Conservation (phyloP, 768 basidiomycete species). For the Kwoniella shandongensis region DNA sequence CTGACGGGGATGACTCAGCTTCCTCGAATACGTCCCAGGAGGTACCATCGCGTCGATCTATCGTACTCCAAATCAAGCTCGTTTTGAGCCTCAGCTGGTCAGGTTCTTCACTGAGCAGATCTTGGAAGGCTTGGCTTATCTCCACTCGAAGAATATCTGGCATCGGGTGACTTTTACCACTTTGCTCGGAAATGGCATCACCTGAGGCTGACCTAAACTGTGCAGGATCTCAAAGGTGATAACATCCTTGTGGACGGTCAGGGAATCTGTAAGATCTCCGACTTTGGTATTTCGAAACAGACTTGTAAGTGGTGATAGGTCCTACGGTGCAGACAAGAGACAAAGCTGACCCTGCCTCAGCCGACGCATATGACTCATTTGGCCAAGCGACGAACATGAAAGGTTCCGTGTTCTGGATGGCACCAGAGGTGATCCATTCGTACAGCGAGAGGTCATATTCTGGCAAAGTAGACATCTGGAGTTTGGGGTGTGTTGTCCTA, state of each 20-base stretch:
- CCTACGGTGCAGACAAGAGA: too few species aligned
- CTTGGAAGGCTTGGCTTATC: constrained; percentile 82
- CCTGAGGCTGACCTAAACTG: too few species aligned
- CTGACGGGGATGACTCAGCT: constrained; percentile 60
- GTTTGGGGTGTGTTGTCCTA: constrained; percentile 90
- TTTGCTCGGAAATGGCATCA: background rate
- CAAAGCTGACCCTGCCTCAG: constrained; percentile 53
- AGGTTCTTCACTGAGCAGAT: constrained; percentile 93
- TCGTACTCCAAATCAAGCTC: constrained; percentile 72
- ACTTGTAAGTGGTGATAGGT: constrained; percentile 55
- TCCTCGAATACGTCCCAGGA: constrained; percentile 97
- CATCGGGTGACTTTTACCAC: constrained; percentile 67
- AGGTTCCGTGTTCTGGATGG: constrained; percentile 99
- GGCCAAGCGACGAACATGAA: constrained; percentile 80
- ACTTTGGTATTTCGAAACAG: constrained; percentile 91
- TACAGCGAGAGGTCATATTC: constrained; percentile 83
- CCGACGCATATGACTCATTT: constrained; percentile 78
- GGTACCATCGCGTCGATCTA: constrained; percentile 86
- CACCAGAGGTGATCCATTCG: constrained; percentile 81
- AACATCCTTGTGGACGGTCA: constrained; percentile 93
- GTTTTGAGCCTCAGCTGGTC: constrained; percentile 86
- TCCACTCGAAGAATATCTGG: constrained; percentile 86
- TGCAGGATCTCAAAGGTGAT: constrained; percentile 91
- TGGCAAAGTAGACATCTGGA: constrained; percentile 96
- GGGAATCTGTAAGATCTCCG: constrained; percentile 94